phyloP scores from a whole-genome alignment of 805 yeast species.

The Wickerhamomyces bovis region DNA sequence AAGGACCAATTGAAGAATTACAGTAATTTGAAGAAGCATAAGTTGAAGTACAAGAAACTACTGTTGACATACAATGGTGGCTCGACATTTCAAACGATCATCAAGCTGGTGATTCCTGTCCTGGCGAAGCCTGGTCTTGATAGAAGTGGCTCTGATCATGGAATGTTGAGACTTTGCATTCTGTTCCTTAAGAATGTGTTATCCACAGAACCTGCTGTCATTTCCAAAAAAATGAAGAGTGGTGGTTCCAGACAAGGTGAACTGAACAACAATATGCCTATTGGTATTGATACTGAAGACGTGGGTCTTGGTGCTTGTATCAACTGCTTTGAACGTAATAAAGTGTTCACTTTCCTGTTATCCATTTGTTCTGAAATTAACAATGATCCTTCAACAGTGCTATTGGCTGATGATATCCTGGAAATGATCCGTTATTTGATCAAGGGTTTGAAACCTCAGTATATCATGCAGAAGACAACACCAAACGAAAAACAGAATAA shows the following conservation, averaged over 20 bases:
- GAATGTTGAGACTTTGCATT: conserved; percentile 64
- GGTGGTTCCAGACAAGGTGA: conserved; percentile 28
- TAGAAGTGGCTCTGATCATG: conserved; percentile 66
- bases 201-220: conserved; percentile 65
- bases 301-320: conserved; percentile 57
- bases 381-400: conserved; percentile 52
- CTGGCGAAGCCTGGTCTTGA: conserved; percentile 44
- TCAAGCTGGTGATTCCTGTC: conserved; percentile 62
- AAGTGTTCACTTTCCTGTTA: conserved; percentile 67
- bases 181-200: conserved; percentile 74
- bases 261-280: conserved; percentile 40
- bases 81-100: conserved; percentile 57
- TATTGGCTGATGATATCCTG: conserved; percentile 55
- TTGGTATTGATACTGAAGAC: conserved; percentile 56
- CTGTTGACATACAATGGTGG: conserved; percentile 56
- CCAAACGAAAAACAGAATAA: not conserved
- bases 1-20: conserved; percentile 51
- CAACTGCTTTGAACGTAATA: conserved; percentile 54
- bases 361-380: conserved; percentile 65
- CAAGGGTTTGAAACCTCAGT: conserved; percentile 42
- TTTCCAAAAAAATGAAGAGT: conserved; percentile 38
- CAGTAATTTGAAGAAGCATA: conserved; percentile 59
- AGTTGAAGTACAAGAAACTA: conserved; percentile 63
- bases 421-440: conserved; percentile 65
- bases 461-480: conserved; percentile 10